These are phyloP conservation scores for Corniculantispora saksenae DNA, from an alignment of 2,329 filamentous ascomycete genomes.

Conservation along the genomic window DNA sequence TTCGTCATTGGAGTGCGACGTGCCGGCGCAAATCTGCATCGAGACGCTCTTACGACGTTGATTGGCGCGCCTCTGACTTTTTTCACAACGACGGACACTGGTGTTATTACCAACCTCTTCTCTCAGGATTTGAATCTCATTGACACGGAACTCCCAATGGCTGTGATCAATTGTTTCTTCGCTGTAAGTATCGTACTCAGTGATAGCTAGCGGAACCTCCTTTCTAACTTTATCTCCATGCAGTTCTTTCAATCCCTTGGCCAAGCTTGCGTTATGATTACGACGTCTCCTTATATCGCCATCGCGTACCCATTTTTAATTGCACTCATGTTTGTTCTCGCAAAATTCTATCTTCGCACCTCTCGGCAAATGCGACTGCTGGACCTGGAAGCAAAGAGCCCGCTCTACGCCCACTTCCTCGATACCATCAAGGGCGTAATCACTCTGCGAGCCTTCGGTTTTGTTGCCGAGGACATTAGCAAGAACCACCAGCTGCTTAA, in stretches of 20 bases:
- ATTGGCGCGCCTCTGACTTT: conserved; percentile 42
- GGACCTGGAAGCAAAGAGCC: conserved; percentile 62
- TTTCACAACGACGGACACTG: conserved; percentile 43
- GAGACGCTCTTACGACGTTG: conserved; percentile 34
- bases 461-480: conserved; percentile 44
- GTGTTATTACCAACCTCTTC: conserved; percentile 45
- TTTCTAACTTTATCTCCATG: not conserved
- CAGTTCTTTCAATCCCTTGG: conserved; percentile 35
- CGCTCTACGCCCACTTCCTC: conserved; percentile 55
- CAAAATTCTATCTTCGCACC: conserved; percentile 58
- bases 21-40: conserved; percentile 36
- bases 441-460: conserved; percentile 58
- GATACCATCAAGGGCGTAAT: conserved; percentile 55
- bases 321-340: conserved; percentile 45
- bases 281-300: conserved; percentile 44
- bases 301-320: conserved; percentile 52
- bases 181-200: not conserved
- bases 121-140: conserved; percentile 47
- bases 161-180: conserved; percentile 33
- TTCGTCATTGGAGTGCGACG: conserved; percentile 28
- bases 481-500: conserved; percentile 51
- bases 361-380: conserved; percentile 61
- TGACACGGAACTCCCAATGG: conserved; percentile 39
- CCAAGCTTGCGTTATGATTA: conserved; percentile 49
- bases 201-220: not conserved